These are phyloP conservation scores for Blastobotrys muscicola DNA, from an alignment of 805 yeast species.

Conservation along the genomic window DNA sequence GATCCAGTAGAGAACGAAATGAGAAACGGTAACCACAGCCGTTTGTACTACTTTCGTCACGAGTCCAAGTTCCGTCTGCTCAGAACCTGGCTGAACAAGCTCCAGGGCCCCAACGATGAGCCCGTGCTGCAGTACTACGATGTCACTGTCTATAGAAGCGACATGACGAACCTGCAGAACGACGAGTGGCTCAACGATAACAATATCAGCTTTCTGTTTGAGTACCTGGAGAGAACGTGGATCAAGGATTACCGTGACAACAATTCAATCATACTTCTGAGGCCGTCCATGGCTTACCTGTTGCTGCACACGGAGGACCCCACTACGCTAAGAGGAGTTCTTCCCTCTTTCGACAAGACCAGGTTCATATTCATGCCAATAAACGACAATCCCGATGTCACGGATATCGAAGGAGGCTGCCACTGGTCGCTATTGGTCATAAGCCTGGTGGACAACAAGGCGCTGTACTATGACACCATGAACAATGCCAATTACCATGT, in stretches of 20 bases:
- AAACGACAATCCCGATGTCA: conserved; percentile 52
- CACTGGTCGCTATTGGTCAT: conserved; percentile 68
- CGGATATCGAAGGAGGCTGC: conserved; percentile 51
- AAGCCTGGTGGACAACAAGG: conserved; percentile 37
- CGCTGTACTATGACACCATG: conserved; percentile 55
- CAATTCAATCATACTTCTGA: conserved; percentile 32
- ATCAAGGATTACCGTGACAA: conserved; percentile 15
- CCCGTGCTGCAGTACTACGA: conserved; percentile 29
- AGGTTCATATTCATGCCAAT: conserved; percentile 56
- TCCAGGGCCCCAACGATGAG: conserved; percentile 1
- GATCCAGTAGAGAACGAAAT: conserved; percentile 3
- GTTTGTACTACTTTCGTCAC: conserved; percentile 5
- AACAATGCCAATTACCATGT: conserved; percentile 33
- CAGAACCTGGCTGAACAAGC: conserved; percentile 3
- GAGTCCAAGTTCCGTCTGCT: conserved; percentile 6
- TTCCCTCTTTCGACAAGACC: conserved; percentile 37
- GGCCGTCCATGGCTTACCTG: conserved; percentile 59
- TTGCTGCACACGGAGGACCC: conserved; percentile 39
- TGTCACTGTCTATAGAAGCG: conserved; percentile 49
- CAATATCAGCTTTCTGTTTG: conserved; percentile 54
- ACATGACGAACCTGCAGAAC: conserved; percentile 45
- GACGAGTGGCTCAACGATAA: conserved; percentile 72
- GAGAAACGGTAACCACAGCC: conserved; percentile 4
- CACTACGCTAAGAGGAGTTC: conserved; percentile 32
- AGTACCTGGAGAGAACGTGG: conserved; percentile 36